Evolutionary conservation across 371 early-diverging fungal genomes (phyloP), one percentile per base, ranked within the genome.

Genomic region (Sporodiniella umbellata): DNA sequence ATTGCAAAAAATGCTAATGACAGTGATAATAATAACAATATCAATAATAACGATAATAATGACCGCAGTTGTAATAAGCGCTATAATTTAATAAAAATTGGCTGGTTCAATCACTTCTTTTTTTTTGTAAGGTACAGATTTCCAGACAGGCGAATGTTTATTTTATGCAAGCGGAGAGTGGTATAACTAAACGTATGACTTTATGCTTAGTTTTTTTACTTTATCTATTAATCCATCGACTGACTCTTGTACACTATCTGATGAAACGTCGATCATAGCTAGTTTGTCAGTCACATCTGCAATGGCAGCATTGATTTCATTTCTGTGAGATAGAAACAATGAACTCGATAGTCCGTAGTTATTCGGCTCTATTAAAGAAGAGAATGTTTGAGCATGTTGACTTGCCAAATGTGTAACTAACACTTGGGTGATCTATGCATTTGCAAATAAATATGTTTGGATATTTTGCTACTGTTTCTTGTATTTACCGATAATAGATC

Each of bases 351-450:
- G 21, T 2, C 74, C 74, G 42, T 60, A 45, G 33, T 56, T 52
- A 15, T 37, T 30, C 14, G 44, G 23, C 11, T 54, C 38, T 6
- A 51, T 51, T n/a, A 56, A 54, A 8, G 58, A 55, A 10, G 75
- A 43, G 40, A 51, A 56, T 7, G 59, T 52, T 15, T 59, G 58
- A 15, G 63, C 56, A 30, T 73, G 70, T 44, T 70, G 69, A 28
- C 64, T 64, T 21, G 75, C 68, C 11, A 74, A 51, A 48, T 74
- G 75, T 7, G 53, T 63, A 8, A 74, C 75, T 28, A 74, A 44
- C 1, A 74, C 68, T 40, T 74, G 58, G 12, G 75, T 74, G 22
- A 74, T 66, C 75, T 74, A 54, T 2, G 14, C 17, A 25, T 19
- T 45, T 1, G 33, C 15, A 6, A 30, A 8, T 44, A 14, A 33